A percentile compares a stretch with the other conserved stretches of the same genome.
Evolutionary conservation across 2,329 filamentous ascomycete genomes (phyloP).

Genomic region (Trichoderma guizhouense): DNA sequence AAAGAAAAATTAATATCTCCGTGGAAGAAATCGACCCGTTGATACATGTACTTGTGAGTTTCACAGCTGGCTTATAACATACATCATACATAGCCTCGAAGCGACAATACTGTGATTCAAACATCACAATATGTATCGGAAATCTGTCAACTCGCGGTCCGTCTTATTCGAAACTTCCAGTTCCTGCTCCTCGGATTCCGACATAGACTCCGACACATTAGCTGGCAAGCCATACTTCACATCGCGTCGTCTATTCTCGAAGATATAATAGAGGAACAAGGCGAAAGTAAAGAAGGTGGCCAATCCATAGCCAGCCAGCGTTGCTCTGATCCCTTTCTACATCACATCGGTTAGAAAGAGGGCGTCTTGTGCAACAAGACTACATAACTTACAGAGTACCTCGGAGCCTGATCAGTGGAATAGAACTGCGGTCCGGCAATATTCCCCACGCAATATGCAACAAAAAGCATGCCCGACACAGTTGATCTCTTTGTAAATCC

Average conservation of each 20-base stretch:
- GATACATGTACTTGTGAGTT: neutral
- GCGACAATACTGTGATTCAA: neutral
- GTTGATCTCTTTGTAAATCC: slow-evolving; percentile 59
- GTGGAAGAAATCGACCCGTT: neutral
- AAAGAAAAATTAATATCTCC: neutral
- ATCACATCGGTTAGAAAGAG: neutral
- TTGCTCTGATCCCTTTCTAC: slow-evolving; percentile 50
- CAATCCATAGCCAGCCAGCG: slow-evolving; percentile 54
- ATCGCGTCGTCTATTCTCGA: slow-evolving; percentile 50
- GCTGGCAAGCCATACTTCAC: neutral
- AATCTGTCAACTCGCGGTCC: neutral
- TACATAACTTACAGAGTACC: slow-evolving; percentile 43
- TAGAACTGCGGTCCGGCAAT: slow-evolving; percentile 56
- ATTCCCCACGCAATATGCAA: slow-evolving; percentile 55
- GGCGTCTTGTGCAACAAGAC: neutral
- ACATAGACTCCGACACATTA: neutral
- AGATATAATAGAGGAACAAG: slow-evolving; percentile 45
- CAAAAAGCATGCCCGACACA: slow-evolving; percentile 52
- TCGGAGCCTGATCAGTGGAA: slow-evolving; percentile 44
- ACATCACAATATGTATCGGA: neutral
- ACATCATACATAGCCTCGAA: neutral
- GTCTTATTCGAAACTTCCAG: neutral
- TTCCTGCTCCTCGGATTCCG: neutral
- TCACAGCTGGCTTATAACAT: neutral
- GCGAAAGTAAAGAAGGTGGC: slow-evolving; percentile 41